These are phyloP conservation scores for Trichoderma asperellum DNA, from an alignment of 2,329 filamentous ascomycete species.

Conservation along the genomic window DNA sequence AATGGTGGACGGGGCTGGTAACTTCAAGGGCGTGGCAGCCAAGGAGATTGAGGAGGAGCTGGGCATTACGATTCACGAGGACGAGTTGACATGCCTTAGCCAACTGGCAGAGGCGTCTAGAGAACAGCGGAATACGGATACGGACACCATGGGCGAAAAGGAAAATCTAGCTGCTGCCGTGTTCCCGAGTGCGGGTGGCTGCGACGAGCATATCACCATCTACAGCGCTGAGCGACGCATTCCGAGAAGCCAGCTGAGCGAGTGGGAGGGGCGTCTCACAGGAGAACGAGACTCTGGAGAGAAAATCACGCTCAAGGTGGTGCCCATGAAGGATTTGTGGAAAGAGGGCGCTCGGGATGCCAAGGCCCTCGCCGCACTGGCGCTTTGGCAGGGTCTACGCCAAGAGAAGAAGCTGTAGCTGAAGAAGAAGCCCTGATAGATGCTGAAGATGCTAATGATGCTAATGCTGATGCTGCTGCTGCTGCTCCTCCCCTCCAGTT, in stretches of 20 bases:
- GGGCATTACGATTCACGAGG: conserved; percentile 54
- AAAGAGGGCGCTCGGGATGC: conserved; percentile 59
- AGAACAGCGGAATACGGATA: conserved; percentile 20
- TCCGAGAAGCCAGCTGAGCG: conserved; percentile 51
- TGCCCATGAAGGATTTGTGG: conserved; percentile 62
- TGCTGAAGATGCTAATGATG: background rate
- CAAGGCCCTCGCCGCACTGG: conserved; percentile 63
- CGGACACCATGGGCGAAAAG: background rate
- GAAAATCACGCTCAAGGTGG: conserved; percentile 64
- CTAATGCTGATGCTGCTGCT: background rate
- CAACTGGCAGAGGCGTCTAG: conserved; percentile 49
- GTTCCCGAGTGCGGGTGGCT: conserved; percentile 62
- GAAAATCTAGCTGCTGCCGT: conserved; percentile 53
- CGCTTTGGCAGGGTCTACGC: conserved; percentile 61
- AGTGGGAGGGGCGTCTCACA: conserved; percentile 62
- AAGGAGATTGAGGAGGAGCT: conserved; percentile 65
- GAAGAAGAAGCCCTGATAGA: background rate
- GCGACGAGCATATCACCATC: conserved; percentile 63
- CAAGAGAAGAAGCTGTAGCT: conserved; percentile 50
- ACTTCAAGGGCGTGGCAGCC: conserved; percentile 61
- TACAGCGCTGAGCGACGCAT: conserved; percentile 61
- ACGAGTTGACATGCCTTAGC: conserved; percentile 55
- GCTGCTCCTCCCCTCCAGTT: background rate
- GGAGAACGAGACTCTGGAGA: conserved; percentile 62
- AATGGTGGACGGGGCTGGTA: conserved; percentile 59